Evolutionary conservation across 192 early-diverging fungal genomes (phyloP).

Genomic region (Backusella liffmaniae): DNA sequence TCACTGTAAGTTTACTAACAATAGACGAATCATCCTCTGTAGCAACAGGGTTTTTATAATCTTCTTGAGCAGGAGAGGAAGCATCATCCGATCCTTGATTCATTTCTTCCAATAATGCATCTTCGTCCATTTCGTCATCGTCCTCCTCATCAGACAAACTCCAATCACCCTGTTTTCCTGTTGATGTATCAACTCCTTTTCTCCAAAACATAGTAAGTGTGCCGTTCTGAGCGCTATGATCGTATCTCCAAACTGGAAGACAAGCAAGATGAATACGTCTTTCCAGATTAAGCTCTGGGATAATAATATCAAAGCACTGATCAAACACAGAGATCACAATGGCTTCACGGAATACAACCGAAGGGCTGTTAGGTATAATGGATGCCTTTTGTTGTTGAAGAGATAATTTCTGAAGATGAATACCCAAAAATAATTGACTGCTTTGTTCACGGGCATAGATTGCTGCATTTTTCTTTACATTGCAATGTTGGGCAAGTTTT

Average conservation of each 20-base stretch:
- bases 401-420: conserved; percentile 57
- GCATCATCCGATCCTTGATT: background rate
- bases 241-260: conserved; percentile 39
- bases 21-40: background rate
- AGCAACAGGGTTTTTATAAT: background rate
- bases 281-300: conserved; percentile 72
- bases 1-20: background rate
- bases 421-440: conserved; percentile 61
- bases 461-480: conserved; percentile 71
- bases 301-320: conserved; percentile 69
- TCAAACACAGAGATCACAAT: conserved; percentile 64
- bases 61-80: background rate
- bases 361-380: conserved; percentile 25
- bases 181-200: conserved; percentile 36
- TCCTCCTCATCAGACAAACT: conserved; percentile 45
- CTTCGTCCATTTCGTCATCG: conserved; percentile 40
- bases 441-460: conserved; percentile 74
- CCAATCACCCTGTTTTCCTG: conserved; percentile 23
- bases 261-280: conserved; percentile 58
- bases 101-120: conserved; percentile 23
- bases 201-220: conserved; percentile 49
- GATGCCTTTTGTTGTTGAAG: conserved; percentile 56
- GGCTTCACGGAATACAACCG: conserved; percentile 56
- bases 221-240: conserved; percentile 19
- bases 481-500: conserved; percentile 70